Percentiles rank a stretch among this genome's conserved stretches.
Evolutionary conservation across 495 filamentous ascomycete species (phyloP).

Genomic region (Aspergillus heteromorphus): DNA sequence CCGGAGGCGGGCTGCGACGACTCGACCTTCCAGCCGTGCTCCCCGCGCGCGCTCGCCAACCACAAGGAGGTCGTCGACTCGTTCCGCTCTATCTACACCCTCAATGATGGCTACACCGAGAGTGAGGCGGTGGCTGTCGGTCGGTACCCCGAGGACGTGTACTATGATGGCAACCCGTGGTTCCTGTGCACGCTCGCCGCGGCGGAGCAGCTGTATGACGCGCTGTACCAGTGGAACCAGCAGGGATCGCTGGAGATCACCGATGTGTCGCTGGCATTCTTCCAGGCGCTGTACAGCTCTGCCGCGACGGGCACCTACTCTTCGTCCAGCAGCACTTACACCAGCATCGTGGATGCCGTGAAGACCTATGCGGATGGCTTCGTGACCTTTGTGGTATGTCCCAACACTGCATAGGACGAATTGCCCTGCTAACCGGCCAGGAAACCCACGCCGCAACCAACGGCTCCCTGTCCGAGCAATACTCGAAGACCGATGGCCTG

Average conservation of each 20-base stretch:
- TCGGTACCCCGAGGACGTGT: constrained; percentile 63
- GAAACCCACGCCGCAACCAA: constrained; percentile 37
- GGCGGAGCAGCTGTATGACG: constrained; percentile 62
- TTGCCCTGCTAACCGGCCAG: constrained; percentile 18
- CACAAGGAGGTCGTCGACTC: constrained; percentile 60
- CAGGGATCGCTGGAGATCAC: constrained; percentile 49
- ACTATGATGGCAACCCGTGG: constrained; percentile 66
- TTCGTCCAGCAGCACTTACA: constrained; percentile 45
- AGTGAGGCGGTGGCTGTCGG: constrained; percentile 58
- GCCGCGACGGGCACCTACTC: constrained; percentile 36
- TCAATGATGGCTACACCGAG: constrained; percentile 46
- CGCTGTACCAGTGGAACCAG: constrained; percentile 55
- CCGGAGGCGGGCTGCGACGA: constrained; percentile 47
- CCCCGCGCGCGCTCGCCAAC: constrained; percentile 55
- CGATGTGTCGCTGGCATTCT: constrained; percentile 53
- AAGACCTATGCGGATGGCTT: constrained; percentile 62
- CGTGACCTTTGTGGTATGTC: constrained; percentile 43
- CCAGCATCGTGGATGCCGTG: constrained; percentile 47
- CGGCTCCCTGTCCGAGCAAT: constrained; percentile 60
- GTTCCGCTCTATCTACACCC: constrained; percentile 52
- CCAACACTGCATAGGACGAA: not conserved
- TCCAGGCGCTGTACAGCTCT: constrained; percentile 45
- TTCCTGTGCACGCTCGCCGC: constrained; percentile 60
- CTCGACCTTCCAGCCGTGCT: constrained; percentile 56
- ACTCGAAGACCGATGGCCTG: constrained; percentile 42